Percentiles rank a stretch among this genome's conserved stretches.
Evolutionary conservation across 768 basidiomycete species (phyloP).

Genomic region (Tephrocybe sp.): DNA sequence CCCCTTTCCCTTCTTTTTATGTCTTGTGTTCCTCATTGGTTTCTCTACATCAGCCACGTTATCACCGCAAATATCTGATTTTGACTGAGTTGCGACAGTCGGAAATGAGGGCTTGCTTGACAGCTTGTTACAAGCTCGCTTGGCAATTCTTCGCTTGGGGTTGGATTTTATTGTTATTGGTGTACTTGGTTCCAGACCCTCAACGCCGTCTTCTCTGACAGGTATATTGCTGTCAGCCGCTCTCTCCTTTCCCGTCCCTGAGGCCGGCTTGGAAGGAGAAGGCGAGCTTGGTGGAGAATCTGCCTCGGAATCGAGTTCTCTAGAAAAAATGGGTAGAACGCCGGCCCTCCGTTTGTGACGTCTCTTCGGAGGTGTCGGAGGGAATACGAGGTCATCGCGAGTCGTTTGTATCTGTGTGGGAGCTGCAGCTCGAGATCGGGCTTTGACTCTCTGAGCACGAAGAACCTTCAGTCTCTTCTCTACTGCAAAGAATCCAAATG

Average conservation of each 20-base stretch:
- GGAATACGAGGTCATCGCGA: slow-evolving; percentile 21
- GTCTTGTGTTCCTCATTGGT: too few relatives aligned
- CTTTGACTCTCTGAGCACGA: neutral
- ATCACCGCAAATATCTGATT: too few relatives aligned
- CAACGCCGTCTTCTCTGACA: neutral
- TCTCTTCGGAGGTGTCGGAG: slow-evolving; percentile 34
- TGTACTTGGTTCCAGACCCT: neutral
- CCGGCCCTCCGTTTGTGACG: slow-evolving; percentile 27
- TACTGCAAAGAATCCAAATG: slow-evolving; percentile 57
- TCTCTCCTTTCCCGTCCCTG: slow-evolving; percentile 15
- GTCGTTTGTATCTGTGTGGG: slow-evolving; percentile 18
- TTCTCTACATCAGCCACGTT: too few relatives aligned
- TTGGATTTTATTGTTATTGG: too few relatives aligned
- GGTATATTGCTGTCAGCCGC: too few relatives aligned
- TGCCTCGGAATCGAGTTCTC: slow-evolving; percentile 30
- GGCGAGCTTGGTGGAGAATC: slow-evolving; percentile 34
- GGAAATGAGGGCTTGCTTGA: too few relatives aligned
- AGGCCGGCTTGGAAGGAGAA: slow-evolving; percentile 32
- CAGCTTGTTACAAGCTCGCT: too few relatives aligned
- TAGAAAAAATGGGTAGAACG: slow-evolving; percentile 19
- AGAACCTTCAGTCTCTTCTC: slow-evolving; percentile 49
- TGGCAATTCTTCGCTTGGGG: too few relatives aligned
- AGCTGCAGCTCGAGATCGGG: slow-evolving; percentile 13
- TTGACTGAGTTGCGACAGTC: too few relatives aligned
- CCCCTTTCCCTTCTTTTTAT: too few relatives aligned